Conservation (phyloP, 2,329 filamentous ascomycete species). For the Microsporum canis region DNA sequence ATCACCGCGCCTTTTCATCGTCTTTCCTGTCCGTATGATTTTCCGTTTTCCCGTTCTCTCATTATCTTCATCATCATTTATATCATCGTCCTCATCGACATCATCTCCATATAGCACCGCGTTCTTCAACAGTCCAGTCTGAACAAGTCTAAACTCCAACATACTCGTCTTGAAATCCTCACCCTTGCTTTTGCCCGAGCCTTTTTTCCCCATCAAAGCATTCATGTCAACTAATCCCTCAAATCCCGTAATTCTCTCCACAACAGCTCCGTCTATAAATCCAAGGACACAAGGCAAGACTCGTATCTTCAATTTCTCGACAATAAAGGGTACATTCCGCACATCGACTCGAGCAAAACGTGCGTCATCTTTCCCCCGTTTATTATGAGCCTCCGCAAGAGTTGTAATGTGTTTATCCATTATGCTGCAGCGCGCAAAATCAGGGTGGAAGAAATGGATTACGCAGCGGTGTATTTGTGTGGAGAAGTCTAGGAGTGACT, state of each 20-base stretch:
- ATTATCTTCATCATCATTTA: slow-evolving; percentile 17
- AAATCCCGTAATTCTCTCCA: slow-evolving; percentile 38
- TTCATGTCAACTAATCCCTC: slow-evolving; percentile 27
- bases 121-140: slow-evolving; percentile 31
- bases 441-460: slow-evolving; percentile 54
- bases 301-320: slow-evolving; percentile 36
- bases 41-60: slow-evolving; percentile 16
- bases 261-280: slow-evolving; percentile 36
- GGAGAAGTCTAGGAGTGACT: slow-evolving; percentile 48
- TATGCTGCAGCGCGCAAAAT: slow-evolving; percentile 50
- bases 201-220: slow-evolving; percentile 9
- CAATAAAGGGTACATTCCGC: slow-evolving; percentile 37
- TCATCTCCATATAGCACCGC: slow-evolving; percentile 19
- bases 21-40: slow-evolving; percentile 24
- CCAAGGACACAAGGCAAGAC: slow-evolving; percentile 40
- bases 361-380: slow-evolving; percentile 18
- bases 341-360: slow-evolving; percentile 38
- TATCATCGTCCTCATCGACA: slow-evolving; percentile 17
- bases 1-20: slow-evolving; percentile 7
- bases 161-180: slow-evolving; percentile 31
- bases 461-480: slow-evolving; percentile 47
- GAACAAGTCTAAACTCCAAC: slow-evolving; percentile 34
- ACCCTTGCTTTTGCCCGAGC: slow-evolving; percentile 26
- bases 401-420: slow-evolving; percentile 50
- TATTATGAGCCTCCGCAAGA: slow-evolving; percentile 22